phyloP scores from a whole-genome alignment of 257 asterid species.

The Echium plantagineum region DNA sequence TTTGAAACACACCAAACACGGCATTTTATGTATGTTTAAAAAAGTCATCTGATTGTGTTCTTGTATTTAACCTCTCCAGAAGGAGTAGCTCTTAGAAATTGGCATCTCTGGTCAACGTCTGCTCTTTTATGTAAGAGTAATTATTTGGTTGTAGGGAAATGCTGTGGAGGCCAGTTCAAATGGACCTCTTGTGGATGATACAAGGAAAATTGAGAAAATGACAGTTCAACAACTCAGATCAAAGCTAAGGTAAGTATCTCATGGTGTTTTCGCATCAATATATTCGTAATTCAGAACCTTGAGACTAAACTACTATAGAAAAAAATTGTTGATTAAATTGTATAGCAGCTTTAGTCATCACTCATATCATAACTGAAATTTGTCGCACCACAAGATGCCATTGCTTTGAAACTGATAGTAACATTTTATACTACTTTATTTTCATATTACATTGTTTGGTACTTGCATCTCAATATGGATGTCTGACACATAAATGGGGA shows the following conservation, averaged over 20 bases:
- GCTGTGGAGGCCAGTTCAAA: background rate
- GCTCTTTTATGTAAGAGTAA: constrained; percentile 1
- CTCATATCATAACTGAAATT: background rate
- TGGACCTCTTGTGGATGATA: constrained; percentile 29
- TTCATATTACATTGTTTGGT: background rate
- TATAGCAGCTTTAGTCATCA: background rate
- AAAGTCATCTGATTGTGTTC: background rate
- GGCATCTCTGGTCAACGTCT: background rate
- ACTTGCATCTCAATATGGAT: background rate
- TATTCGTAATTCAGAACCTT: background rate
- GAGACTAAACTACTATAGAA: background rate
- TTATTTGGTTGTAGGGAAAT: constrained; percentile 27
- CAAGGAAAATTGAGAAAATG: constrained; percentile 38
- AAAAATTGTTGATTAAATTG: background rate
- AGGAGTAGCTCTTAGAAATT: background rate
- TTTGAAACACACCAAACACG: too few relatives aligned
- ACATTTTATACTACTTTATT: background rate
- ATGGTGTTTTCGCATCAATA: background rate
- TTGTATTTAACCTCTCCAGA: background rate
- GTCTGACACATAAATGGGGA: too few relatives aligned
- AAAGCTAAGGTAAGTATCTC: constrained; percentile 39
- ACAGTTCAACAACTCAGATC: constrained; percentile 56
- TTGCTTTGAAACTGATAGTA: background rate
- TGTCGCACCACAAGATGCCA: background rate
- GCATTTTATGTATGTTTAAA: background rate